Evolutionary conservation across 78 protist species (phyloP).

Genomic region (Polysphondylium violaceum): DNA sequence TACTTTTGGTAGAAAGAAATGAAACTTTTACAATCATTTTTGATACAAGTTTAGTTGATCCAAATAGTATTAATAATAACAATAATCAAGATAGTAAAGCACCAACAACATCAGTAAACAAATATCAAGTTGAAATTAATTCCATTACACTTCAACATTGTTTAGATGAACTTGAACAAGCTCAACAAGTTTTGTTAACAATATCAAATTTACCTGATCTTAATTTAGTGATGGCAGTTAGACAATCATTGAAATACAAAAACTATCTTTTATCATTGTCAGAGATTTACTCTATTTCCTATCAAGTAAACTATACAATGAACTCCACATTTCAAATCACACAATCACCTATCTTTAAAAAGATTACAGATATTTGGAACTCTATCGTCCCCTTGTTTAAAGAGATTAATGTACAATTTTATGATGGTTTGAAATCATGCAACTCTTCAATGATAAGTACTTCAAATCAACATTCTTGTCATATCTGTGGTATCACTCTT

Average conservation of each 20-base stretch:
- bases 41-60: conserved; percentile 13
- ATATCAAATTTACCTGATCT: background rate
- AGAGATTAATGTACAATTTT: conserved; percentile 23
- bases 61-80: conserved; percentile 7
- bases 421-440: conserved; percentile 39
- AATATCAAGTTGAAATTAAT: conserved; percentile 26
- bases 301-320: background rate
- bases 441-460: background rate
- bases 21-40: conserved; percentile 2
- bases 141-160: conserved; percentile 39
- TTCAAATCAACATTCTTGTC: conserved; percentile 32
- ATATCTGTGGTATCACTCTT: conserved; percentile 42
- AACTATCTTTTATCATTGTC: conserved; percentile 43
- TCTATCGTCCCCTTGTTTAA: conserved; percentile 1
- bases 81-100: background rate
- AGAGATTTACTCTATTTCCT: conserved; percentile 49
- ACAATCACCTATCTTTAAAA: background rate
- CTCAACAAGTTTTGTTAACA: background rate
- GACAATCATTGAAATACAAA: conserved; percentile 22
- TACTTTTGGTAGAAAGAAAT: conserved; percentile 15
- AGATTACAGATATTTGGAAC: conserved; percentile 21
- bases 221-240: background rate
- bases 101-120: conserved; percentile 4
- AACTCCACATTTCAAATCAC: background rate
- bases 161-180: conserved; percentile 35